A percentile compares a stretch with the other conserved stretches of the same genome.
Evolutionary conservation across 1,284 basidiomycete species (phyloP).

Genomic region (Moniliophthora roreri): DNA sequence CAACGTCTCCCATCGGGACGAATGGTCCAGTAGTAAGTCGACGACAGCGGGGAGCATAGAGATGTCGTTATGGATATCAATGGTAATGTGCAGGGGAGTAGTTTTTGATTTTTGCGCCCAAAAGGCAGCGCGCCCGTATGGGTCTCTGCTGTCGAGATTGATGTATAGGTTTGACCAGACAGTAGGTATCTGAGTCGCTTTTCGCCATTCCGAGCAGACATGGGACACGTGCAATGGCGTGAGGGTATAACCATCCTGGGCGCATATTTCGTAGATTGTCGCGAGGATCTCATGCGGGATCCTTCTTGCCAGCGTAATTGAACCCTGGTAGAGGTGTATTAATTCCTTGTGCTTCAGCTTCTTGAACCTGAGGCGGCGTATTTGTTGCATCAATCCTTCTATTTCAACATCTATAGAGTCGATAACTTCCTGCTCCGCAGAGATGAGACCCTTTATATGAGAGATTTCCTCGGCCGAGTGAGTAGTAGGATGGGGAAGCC

Average conservation of each 20-base stretch:
- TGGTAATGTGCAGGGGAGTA: constrained; percentile 41
- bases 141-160: constrained; percentile 44
- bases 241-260: constrained; percentile 50
- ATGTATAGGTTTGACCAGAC: constrained; percentile 62
- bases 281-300: constrained; percentile 58
- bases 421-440: constrained; percentile 40
- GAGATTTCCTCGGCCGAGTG: constrained; percentile 13
- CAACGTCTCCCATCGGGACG: constrained; percentile 45
- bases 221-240: constrained; percentile 57
- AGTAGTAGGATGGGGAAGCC: background rate
- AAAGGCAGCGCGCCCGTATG: constrained; percentile 40
- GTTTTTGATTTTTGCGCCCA: constrained; percentile 50
- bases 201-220: constrained; percentile 61
- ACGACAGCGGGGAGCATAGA: constrained; percentile 33
- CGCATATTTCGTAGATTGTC: constrained; percentile 52
- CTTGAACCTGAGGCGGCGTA: constrained; percentile 44
- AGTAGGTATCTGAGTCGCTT: constrained; percentile 46
- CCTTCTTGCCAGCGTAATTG: constrained; percentile 55
- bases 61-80: constrained; percentile 36
- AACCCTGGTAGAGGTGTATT: constrained; percentile 44
- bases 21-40: constrained; percentile 37
- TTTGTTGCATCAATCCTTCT: constrained; percentile 34
- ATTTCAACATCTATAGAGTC: constrained; percentile 42
- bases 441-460: constrained; percentile 28
- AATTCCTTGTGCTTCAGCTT: constrained; percentile 38